Base-by-base conservation (phyloP, 352 stramenopile genomes). In the Aphanomyces euteiches region DNA sequence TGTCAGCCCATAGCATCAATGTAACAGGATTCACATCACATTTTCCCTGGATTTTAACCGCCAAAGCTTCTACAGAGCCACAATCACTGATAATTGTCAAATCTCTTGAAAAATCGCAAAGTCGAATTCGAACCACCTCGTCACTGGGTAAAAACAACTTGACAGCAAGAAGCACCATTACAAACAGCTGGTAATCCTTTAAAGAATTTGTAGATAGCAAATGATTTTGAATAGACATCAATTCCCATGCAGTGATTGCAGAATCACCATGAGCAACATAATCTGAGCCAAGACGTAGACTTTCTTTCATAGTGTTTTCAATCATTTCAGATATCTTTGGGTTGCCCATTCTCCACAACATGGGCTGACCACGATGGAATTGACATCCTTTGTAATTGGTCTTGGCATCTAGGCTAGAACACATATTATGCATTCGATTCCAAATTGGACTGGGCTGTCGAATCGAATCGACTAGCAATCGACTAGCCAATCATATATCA, bases 181-280 rank as follows among this genome's bases (percentile, higher is more conserved):
- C 37, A 60, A 60, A 60, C 10, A 60, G 37, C 19, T 60, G 54
- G 2, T 43, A 60, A 60, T 60, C 54, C 10, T 37, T 43, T 12
- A 60, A 41, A 60, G 10, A 12, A 60, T 60, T 60, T 41, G 54
- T 60, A n/a, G 54, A 60, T 60, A 60, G 2, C 37, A 60, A n/a
- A 60, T 60, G 54, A 41, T 37, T 60, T 12, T 2, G 54, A 60
- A 60, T 50, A n/a, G 43, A n/a, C 10, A 50, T 50, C 10, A 50
- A n/a, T n/a, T 50, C 43, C 43, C 2, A 50, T 1, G 43, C 1
- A 50, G 43, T 50, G 2, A 50, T 12, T n/a, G 43, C 10, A 12
- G 43, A 50, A 50, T 50, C 43, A n/a, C 43, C 43, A n/a, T 50
- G 10, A 50, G 17, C 43, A 2, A 50, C 43, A n/a, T 50, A 50